These are phyloP conservation scores for Candida sanyaensis DNA, from an alignment of 1,139 yeast species.

Conservation along the genomic window DNA sequence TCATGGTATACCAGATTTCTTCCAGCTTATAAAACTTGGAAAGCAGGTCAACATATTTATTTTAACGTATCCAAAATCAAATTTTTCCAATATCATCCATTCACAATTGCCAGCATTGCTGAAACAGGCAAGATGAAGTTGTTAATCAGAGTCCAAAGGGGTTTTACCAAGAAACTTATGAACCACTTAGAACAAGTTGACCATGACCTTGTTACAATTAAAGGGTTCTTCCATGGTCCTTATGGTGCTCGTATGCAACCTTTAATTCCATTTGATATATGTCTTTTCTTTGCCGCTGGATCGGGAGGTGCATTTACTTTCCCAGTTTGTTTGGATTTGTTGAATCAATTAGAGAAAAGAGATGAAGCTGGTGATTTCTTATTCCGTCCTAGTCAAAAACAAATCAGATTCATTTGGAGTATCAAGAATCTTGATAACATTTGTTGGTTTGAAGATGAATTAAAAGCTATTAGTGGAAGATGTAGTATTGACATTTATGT, in stretches of 20 bases:
- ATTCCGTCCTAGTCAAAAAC: slow-evolving; percentile 30
- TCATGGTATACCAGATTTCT: slow-evolving; percentile 33
- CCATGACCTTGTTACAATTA: slow-evolving; percentile 19
- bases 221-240: slow-evolving; percentile 44
- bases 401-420: slow-evolving; percentile 37
- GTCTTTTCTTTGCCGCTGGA: slow-evolving; percentile 46
- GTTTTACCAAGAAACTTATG: slow-evolving; percentile 43
- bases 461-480: slow-evolving; percentile 26
- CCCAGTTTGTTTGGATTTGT: slow-evolving; percentile 45
- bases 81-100: slow-evolving; percentile 47
- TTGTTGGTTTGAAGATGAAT: slow-evolving; percentile 39
- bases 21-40: slow-evolving; percentile 46
- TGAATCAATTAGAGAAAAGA: slow-evolving; percentile 26
- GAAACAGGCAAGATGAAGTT: slow-evolving; percentile 40
- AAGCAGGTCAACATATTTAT: slow-evolving; percentile 49
- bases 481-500: slow-evolving; percentile 24
- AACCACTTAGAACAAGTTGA: slow-evolving; percentile 14
- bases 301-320: slow-evolving; percentile 49
- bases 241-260: slow-evolving; percentile 47
- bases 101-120: slow-evolving; percentile 44
- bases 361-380: slow-evolving; percentile 31
- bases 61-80: slow-evolving; percentile 42
- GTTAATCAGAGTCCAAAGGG: slow-evolving; percentile 40
- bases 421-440: slow-evolving; percentile 28
- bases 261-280: slow-evolving; percentile 41